Base-by-base conservation (phyloP, 2,329 filamentous ascomycete species). In the Colletotrichum sp. region DNA sequence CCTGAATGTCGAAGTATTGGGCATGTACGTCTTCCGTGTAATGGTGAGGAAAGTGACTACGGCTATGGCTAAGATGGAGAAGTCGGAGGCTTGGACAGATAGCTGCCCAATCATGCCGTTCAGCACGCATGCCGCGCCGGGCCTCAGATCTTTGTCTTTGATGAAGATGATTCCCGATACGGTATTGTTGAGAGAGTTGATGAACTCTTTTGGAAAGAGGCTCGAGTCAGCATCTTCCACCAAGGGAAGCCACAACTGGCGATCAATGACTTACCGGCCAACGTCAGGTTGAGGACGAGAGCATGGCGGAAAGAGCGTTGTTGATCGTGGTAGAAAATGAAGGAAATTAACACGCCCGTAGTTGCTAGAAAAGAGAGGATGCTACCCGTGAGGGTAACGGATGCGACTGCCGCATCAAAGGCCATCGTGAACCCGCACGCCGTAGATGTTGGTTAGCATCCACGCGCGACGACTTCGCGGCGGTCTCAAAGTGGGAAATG, bases 101-200 rank as follows among this genome's bases (percentile, higher is more conserved):
- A 88, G 81, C 70, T 89, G 88, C 28, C 86, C 86, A 49, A 88
- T 76, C 80, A 85, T 87, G 44, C 86, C 87, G 77, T 88, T 89
- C 21, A 84, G 71, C 10, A 81, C 81, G 77, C 87, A 89, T 5
- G 82, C 83, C 1, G 79, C 16, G 15, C 84, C 83, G 10, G 81
- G 74, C 8, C 72, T 57, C 18, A 86, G 78, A 15, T 82, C 78
- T 1, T 76, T 76, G 34, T 82, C 24, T 16, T 65, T 79, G 6
- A 86, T 78, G 16, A 83, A 82, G 59, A 84, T 80, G 26, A 84
- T 79, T 24, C 87, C 87, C 2, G 86, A 88, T 16, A 86, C 79
- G 6, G 83, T 82, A 78, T 88, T 88, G 80, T 87, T 86, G 16
- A 84, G 76, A 59, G 83, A 83, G 78, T 88, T 88, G 60, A 86